A percentile compares a stretch with the other conserved stretches of the same genome.
phyloP scores from a whole-genome alignment of 352 stramenopile species.

The Phytophthora idaei region DNA sequence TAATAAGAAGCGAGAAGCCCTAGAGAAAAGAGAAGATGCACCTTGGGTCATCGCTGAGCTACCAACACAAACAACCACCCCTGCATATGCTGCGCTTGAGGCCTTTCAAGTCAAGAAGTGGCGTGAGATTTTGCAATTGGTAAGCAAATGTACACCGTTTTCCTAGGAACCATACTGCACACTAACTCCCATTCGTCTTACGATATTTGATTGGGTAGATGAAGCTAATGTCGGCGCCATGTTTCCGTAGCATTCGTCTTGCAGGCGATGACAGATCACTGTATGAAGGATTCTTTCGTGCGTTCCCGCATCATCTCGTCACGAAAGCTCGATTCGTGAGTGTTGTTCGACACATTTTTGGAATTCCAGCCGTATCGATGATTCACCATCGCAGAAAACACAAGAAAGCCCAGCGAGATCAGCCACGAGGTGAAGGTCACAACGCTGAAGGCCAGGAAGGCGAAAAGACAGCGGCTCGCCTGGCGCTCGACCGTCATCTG shows the following conservation, averaged over 20 bases:
- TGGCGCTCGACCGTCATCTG: conserved; percentile 56
- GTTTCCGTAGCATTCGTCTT: conserved; percentile 56
- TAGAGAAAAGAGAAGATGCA: conserved; percentile 26
- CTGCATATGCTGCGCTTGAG: conserved; percentile 57
- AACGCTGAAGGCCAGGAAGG: conserved; percentile 17
- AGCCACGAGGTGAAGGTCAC: neutral
- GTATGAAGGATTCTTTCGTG: conserved; percentile 73
- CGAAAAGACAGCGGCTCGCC: conserved; percentile 6
- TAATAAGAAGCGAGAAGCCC: conserved; percentile 9
- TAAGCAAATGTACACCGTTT: conserved; percentile 17
- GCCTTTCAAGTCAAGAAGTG: conserved; percentile 70
- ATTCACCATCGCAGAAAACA: conserved; percentile 28
- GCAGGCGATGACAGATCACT: conserved; percentile 65
- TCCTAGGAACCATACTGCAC: neutral
- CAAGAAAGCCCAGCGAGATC: conserved; percentile 12
- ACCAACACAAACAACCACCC: conserved; percentile 13
- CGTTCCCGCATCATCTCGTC: conserved; percentile 71
- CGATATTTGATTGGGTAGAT: conserved; percentile 24
- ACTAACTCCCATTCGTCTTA: neutral
- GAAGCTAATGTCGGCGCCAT: conserved; percentile 43
- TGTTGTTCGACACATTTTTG: conserved; percentile 64
- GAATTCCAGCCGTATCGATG: conserved; percentile 32
- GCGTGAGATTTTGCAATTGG: conserved; percentile 58
- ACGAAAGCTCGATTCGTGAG: conserved; percentile 71
- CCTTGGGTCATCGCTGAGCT: conserved; percentile 31